Evolutionary conservation across 2,329 filamentous ascomycete genomes (phyloP), one percentile per base, ranked within the genome.

Genomic region (Ophiostoma sp.): DNA sequence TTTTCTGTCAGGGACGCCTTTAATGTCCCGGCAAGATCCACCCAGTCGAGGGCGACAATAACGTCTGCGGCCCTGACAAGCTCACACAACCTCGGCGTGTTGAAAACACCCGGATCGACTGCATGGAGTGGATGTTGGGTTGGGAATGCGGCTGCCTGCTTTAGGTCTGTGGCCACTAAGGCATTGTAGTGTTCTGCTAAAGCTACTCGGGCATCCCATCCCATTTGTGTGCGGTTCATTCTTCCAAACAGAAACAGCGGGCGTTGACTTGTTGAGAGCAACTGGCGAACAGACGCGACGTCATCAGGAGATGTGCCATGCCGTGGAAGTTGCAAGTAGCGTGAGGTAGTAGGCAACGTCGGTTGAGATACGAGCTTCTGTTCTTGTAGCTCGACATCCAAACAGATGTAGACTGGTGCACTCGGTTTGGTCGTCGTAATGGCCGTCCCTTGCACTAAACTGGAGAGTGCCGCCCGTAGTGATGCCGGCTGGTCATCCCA

Each of bases 31-130:
- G 68, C 72, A 3, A 73, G 48, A 59, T 73, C 72, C 6, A 73
- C 72, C 68, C 72, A 73, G 72, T 73, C 72, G 19, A 73, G 68
- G 12, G 72, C 63, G 9, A 73, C 72, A 52, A 73, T 68, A 48
- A 71, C 33, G 48, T 73, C 68, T 31, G 72, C 72, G 22, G 19
- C 36, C 9, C 57, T 59, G 9, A 73, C 63, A 19, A 68, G 31
- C 50, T 66, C 45, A 59, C 59, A 33, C 28, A 48, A 52, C 1
- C 52, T 28, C 12, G 59, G 55, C 11, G 57, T 45, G 17, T 25
- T 52, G 22, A 73, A 73, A 19, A 71, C 45, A 19, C 42, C 50
- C 28, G 72, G 72, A 7, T 68, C 42, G 15, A 55, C 33, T 11
- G 69, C 68, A 33, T 68, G 72, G 1, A 71, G 48, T 15, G 12